These are phyloP conservation scores for Puccinellia tenuiflora DNA, from an alignment of 176 grass and related monocot species.

Conservation along the genomic window DNA sequence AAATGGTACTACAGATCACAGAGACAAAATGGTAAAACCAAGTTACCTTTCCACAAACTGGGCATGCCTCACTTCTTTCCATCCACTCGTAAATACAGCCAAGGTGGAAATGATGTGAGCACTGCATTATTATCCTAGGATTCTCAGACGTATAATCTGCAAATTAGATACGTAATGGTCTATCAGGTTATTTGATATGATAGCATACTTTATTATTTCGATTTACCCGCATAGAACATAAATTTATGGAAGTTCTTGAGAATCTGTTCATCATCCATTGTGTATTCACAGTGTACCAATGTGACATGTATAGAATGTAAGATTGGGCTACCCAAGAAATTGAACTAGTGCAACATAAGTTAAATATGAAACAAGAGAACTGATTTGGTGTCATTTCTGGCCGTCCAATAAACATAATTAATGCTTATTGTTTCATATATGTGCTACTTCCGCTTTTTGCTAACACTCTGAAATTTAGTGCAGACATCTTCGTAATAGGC, in stretches of 20 bases:
- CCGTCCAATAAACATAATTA: background rate
- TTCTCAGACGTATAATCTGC: conserved; percentile 89
- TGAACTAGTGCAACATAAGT: conserved; percentile 1
- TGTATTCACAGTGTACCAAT: background rate
- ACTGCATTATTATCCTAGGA: conserved; percentile 84
- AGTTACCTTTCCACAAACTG: conserved; percentile 91
- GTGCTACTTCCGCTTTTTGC: background rate
- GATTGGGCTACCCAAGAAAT: background rate
- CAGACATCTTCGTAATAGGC: background rate
- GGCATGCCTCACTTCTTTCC: conserved; percentile 96
- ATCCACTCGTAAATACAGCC: conserved; percentile 99
- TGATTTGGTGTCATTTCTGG: background rate
- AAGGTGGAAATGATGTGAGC: conserved; percentile 96
- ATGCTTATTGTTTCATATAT: background rate
- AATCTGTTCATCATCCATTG: background rate
- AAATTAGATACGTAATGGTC: conserved; percentile 22
- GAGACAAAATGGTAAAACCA: background rate
- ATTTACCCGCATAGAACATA: background rate
- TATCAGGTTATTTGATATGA: background rate
- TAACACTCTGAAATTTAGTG: background rate
- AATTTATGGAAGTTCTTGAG: background rate
- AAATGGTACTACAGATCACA: background rate
- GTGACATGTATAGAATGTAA: background rate
- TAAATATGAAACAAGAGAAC: background rate
- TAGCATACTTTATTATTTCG: background rate